Base-by-base conservation (phyloP, 2,329 filamentous ascomycete genomes). In the Trichophyton rubrum region DNA sequence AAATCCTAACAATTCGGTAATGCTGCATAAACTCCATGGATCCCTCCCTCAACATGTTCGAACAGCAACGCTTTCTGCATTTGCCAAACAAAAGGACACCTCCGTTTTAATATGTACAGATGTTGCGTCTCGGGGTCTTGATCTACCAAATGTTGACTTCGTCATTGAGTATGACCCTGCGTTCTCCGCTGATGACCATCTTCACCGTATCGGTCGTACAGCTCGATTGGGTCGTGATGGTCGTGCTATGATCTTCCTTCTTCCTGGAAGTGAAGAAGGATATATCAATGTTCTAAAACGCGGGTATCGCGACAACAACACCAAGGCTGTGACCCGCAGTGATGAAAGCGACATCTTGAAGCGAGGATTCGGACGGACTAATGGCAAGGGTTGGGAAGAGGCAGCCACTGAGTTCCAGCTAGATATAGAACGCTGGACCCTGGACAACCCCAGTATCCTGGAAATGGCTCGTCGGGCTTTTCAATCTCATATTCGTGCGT, bases 91-190 rank as follows among this genome's bases (percentile, higher is more conserved):
- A 70, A 83, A 81, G 30, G 83, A 88, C 20, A 87, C 92, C 0
- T 86, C 88, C 0, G 84, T 99, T 2, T 82, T 99, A 15, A 83
- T 99, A 65, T 95, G 91, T 67, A 99, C 93, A 0, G 93, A 99
- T 69, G 93, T 99, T 58, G 90, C 93, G 11, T 93, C 93, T 20
- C 89, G 93, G 70, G 93, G 93, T 77, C 85, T 99, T 47, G 93
- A 99, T 78, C 83, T 99, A 15, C 92, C 92, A 0, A 92, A 93
- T 58, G 89, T 99, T 58, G 93, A 99, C 71, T 80, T 96, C 20
- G 90, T 99, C 57, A 83, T 99, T 61, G 93, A 99, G 72, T 97
- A 96, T 71, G 93, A 99, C 70, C 91, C 93, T 0, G 89, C 93
- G 1, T 97, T 97, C 74, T 90, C 88, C 70, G 85, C 90, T 24